Percentiles rank a stretch among this genome's conserved stretches.
Evolutionary conservation across 2,329 filamentous ascomycete species (phyloP).

Genomic region (Paracamarosporium sp.): DNA sequence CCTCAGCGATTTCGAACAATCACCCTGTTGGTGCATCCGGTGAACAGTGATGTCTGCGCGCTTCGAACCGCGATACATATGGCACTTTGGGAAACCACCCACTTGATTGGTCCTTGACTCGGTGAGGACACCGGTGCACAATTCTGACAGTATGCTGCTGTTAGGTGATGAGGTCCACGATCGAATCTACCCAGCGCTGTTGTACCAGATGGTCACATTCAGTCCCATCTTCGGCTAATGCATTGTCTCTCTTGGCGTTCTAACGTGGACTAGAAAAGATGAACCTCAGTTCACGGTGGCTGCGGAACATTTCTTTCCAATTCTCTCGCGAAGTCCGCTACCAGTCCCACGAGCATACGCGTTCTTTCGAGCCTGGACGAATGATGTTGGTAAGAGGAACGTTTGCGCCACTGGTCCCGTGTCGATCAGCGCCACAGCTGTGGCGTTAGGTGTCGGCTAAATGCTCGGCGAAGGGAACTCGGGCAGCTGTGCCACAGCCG

Average conservation of each 20-base stretch:
- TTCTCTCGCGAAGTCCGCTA: neutral
- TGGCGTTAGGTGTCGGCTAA: slow-evolving; percentile 16
- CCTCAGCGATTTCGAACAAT: slow-evolving; percentile 14
- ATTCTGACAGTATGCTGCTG: slow-evolving; percentile 11
- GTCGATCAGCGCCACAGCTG: slow-evolving; percentile 19
- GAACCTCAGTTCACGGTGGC: neutral
- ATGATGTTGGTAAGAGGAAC: slow-evolving; percentile 1
- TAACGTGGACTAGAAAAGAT: slow-evolving; percentile 2
- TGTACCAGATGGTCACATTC: slow-evolving; percentile 22
- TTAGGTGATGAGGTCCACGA: slow-evolving; percentile 18
- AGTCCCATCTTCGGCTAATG: slow-evolving; percentile 21
- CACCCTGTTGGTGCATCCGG: neutral
- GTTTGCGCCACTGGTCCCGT: slow-evolving; percentile 15
- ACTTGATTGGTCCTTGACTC: neutral
- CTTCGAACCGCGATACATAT: neutral
- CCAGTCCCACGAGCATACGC: slow-evolving; percentile 7
- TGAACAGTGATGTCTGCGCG: neutral
- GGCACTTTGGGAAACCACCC: neutral
- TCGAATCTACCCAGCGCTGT: slow-evolving; percentile 16
- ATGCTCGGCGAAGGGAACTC: slow-evolving; percentile 3
- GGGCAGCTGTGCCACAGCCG: slow-evolving; percentile 21
- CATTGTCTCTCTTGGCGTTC: slow-evolving; percentile 12
- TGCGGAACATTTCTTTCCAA: neutral
- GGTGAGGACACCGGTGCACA: slow-evolving; percentile 11
- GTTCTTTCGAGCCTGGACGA: slow-evolving; percentile 8